Evolutionary conservation across 495 filamentous ascomycete species (phyloP).

Genomic region (Elasticomyces elasticus): DNA sequence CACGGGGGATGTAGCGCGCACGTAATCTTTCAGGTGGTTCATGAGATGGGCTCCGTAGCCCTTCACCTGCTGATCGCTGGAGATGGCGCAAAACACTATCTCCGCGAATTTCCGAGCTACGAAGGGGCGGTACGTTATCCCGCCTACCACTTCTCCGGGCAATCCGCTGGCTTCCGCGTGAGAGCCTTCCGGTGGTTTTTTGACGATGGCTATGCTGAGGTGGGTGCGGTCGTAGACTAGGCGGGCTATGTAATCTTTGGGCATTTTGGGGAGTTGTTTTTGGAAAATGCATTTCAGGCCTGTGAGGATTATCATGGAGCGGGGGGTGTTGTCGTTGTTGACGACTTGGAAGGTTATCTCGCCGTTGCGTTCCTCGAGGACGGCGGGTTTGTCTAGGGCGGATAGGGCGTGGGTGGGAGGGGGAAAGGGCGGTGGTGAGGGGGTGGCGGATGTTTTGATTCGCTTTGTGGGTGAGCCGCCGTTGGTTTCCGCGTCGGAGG

Average conservation of each 20-base stretch:
- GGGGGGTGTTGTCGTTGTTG: slow-evolving; percentile 83
- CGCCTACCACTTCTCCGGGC: slow-evolving; percentile 39
- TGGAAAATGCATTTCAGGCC: slow-evolving; percentile 97
- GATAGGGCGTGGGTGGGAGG: neutral
- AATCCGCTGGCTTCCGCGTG: slow-evolving; percentile 6
- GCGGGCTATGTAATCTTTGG: slow-evolving; percentile 94
- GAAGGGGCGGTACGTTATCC: slow-evolving; percentile 95
- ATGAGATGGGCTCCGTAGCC: slow-evolving; percentile 97
- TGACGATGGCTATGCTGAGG: slow-evolving; percentile 92
- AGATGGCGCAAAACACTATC: slow-evolving; percentile 98
- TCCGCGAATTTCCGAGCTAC: slow-evolving; percentile 88
- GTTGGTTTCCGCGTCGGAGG: slow-evolving; percentile 10
- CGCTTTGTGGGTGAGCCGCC: slow-evolving; percentile 39
- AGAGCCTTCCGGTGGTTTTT: slow-evolving; percentile 31
- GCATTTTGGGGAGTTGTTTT: slow-evolving; percentile 98
- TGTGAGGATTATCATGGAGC: slow-evolving; percentile 88
- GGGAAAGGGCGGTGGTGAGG: neutral
- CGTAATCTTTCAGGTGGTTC: slow-evolving; percentile 97
- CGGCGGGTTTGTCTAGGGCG: slow-evolving; percentile 59
- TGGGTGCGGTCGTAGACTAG: slow-evolving; percentile 96
- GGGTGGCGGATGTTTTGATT: slow-evolving; percentile 38
- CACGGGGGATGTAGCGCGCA: slow-evolving; percentile 89
- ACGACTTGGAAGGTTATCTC: slow-evolving; percentile 97
- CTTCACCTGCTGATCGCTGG: slow-evolving; percentile 95
- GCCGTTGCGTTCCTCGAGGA: slow-evolving; percentile 85